Evolutionary conservation across 768 basidiomycete species (phyloP).

Genomic region (Polyporus arcularius): DNA sequence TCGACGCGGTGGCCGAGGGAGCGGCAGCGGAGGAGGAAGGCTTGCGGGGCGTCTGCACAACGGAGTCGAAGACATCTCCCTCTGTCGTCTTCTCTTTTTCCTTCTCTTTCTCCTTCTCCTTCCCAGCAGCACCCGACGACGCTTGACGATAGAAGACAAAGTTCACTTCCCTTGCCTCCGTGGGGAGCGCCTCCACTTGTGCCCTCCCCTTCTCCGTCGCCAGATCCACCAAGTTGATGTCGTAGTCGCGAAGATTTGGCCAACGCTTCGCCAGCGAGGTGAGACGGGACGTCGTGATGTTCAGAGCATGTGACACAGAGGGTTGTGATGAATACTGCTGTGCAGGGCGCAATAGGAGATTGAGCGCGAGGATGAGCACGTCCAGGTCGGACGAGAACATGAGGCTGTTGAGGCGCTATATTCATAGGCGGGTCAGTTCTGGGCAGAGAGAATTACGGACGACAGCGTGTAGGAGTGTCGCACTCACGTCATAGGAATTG

Average conservation of each 20-base stretch:
- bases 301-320: conserved; percentile 80
- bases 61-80: conserved; percentile 42
- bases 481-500: conserved; percentile 91
- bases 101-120: conserved; percentile 18
- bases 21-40: conserved; percentile 31
- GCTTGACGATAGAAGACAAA: conserved; percentile 81
- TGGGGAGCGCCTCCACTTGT: conserved; percentile 63
- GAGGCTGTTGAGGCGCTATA: conserved; percentile 85
- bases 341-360: conserved; percentile 86
- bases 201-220: conserved; percentile 53
- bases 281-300: conserved; percentile 78
- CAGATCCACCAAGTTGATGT: conserved; percentile 74
- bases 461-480: neutral
- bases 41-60: conserved; percentile 50
- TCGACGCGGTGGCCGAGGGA: conserved; percentile 32
- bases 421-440: neutral
- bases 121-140: conserved; percentile 20
- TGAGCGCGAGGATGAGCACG: conserved; percentile 78
- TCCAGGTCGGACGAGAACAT: conserved; percentile 89
- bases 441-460: conserved; percentile 6
- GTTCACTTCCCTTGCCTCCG: conserved; percentile 75
- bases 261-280: conserved; percentile 84
- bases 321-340: conserved; percentile 93
- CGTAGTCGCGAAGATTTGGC: conserved; percentile 80
- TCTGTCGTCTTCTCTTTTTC: conserved; percentile 50